Evolutionary conservation across 768 basidiomycete species (phyloP).

Genomic region (Lactarius quietus): DNA sequence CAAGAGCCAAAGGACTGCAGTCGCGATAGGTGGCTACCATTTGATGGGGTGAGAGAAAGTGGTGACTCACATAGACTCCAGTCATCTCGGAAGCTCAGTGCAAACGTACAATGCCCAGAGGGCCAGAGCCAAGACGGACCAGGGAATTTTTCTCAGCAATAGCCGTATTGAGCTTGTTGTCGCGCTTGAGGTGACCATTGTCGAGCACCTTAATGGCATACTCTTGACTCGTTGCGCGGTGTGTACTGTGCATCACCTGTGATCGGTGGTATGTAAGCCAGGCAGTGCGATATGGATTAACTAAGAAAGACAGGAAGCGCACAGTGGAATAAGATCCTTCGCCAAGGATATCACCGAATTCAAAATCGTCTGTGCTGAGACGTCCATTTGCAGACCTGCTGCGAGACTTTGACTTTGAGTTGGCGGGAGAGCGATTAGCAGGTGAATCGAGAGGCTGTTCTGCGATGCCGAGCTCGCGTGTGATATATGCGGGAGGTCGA

Average conservation of each 20-base stretch:
- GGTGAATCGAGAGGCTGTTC: conserved; percentile 28
- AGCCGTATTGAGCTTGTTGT: conserved; percentile 76
- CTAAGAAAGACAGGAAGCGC: conserved; percentile 34
- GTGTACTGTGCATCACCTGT: conserved; percentile 57
- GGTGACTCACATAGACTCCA: conserved; percentile 71
- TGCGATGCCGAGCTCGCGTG: conserved; percentile 50
- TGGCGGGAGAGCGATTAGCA: conserved; percentile 30
- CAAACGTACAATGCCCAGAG: conserved; percentile 78
- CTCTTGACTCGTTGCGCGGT: conserved; percentile 52
- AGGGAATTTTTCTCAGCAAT: conserved; percentile 77
- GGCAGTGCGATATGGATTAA: background rate
- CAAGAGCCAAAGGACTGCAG: background rate
- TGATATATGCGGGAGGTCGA: conserved; percentile 52
- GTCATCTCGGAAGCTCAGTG: conserved; percentile 82
- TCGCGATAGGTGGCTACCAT: background rate
- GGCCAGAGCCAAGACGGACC: conserved; percentile 56
- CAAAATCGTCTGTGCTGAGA: conserved; percentile 58
- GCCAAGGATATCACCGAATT: conserved; percentile 69
- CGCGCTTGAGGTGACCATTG: conserved; percentile 76
- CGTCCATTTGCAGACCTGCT: conserved; percentile 47
- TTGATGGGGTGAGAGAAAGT: background rate
- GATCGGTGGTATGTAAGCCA: conserved; percentile 17
- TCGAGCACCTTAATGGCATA: conserved; percentile 82
- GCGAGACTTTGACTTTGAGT: conserved; percentile 39
- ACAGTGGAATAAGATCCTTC: conserved; percentile 84